These are phyloP conservation scores for Ambrosia trifida DNA, from an alignment of 129 eudicot species.

Conservation along the genomic window DNA sequence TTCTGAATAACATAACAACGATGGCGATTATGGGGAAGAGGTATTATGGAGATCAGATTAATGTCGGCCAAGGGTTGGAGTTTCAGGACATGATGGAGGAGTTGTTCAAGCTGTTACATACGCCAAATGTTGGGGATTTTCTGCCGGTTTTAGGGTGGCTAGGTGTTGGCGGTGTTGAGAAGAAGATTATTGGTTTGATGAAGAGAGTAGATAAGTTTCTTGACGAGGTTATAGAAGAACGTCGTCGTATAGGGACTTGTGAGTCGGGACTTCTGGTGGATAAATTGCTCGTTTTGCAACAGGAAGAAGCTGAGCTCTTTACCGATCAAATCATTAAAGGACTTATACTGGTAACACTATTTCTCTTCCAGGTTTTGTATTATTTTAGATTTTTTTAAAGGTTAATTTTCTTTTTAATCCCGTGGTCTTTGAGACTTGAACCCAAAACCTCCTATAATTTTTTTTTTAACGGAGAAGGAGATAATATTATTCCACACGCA, in stretches of 20 bases:
- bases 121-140: slow-evolving; percentile 37
- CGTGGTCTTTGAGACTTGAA: no score
- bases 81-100: slow-evolving; percentile 23
- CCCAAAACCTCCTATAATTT: no score
- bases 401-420: no score
- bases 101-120: slow-evolving; percentile 24
- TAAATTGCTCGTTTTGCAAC: slow-evolving; percentile 41
- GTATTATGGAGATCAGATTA: slow-evolving; percentile 24
- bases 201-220: slow-evolving; percentile 39
- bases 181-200: slow-evolving; percentile 28
- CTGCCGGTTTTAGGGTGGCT: slow-evolving; percentile 45
- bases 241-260: not conserved
- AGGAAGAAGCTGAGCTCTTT: slow-evolving; percentile 45
- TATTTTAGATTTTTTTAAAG: no score
- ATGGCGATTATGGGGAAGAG: slow-evolving; percentile 45
- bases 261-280: slow-evolving; percentile 37
- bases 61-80: not conserved
- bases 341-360: slow-evolving; percentile 28
- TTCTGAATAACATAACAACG: slow-evolving; percentile 31
- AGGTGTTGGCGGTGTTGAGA: slow-evolving; percentile 29
- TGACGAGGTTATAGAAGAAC: slow-evolving; percentile 41
- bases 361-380: no score
- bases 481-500: no score
- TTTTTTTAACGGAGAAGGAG: no score
- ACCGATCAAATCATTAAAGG: slow-evolving; percentile 53